Base-by-base conservation (phyloP, 129 eudicot genomes). In the Logfia minima region DNA sequence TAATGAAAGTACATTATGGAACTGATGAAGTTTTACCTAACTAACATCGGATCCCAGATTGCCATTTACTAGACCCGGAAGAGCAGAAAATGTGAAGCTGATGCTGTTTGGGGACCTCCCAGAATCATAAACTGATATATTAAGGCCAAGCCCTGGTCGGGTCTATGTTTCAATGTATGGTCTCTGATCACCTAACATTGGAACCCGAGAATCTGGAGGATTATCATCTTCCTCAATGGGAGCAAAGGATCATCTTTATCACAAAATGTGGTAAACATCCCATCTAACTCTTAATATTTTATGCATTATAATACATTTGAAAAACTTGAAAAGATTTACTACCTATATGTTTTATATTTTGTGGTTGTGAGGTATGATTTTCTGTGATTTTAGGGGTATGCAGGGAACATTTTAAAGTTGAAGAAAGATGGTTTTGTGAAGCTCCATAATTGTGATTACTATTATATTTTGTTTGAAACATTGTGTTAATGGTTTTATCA, bases 181-280 rank as follows among this genome's bases (percentile, higher is more conserved):
- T 80, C 72, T 75, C 58, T 80, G 76, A 21, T 77, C 93, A 81
- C 83, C 91, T 19, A 87, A 87, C 58, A 71, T 85, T 22, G 82
- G 92, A 56, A 59, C 83, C 8, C 86, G 56, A 35, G 81, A 88
- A 60, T 82, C 82, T n/a, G 85, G 68, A n/a, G 88, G 81, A 6
- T 77, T 79, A 37, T 88, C 90, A 48, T 66, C 78, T 3, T 61
- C 80, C 26, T 24, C 1, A 24, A 24, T 24, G 26, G 26, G 26
- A 24, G 26, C 26, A 24, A 24, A 24, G 26, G 26, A 24, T 24
- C 26, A 24, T 24, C 26, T 24, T 24, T 24, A 13, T 70, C 76
- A n/a, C 37, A 32, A 5, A 22, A 1, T 70, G 55, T 4, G 78
- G 78, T 72, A 79, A 63, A 51, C 60, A 52, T 63, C 35, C 72